Base-by-base conservation (phyloP, 2,329 filamentous ascomycete genomes). In the Colletotrichum gloeosporioides region DNA sequence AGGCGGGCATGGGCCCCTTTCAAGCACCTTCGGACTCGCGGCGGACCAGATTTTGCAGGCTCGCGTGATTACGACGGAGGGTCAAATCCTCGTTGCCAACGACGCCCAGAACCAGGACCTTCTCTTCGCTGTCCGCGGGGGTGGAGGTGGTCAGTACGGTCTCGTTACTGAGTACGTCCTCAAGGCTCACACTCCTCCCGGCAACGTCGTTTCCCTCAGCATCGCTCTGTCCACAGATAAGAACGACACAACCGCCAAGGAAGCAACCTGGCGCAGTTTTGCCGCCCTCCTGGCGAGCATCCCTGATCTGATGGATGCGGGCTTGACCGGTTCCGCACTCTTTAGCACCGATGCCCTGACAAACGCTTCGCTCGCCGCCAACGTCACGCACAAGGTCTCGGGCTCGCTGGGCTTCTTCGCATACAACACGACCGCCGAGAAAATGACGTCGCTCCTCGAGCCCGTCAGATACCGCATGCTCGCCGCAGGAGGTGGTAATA, bases 61-160 rank as follows among this genome's bases (percentile, higher is more conserved):
- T 78, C 83, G 88, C 18, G 85, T 88, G 8, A 80, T 91, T 8
- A 88, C 87, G 15, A 87, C 85, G 0, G 79, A 82, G n/a, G 89
- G 90, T 2, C 73, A 83, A 25, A 81, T 87, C 22, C 78, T 90
- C 3, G 86, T 82, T 3, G 89, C 89, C 4, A 87, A 85, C 53
- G 83, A 81, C 4, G 81, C 84, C 3, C 78, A 87, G 29, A 88
- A 92, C 75, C 77, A 85, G 0, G 90, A 92, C 68, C 84, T 92
- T 1, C 91, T 89, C 82, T 93, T 89, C 90, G 90, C 90, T 4
- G 81, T 91, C 15, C 85, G 86, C 70, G 89, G 90, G 22, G 89
- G 90, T 8, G 90, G 90, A 2, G 88, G 86, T 8, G 88, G 88
- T 4, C 89, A 86, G 8, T 92, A 88, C 77, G 90, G 86, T 4